phyloP scores from a whole-genome alignment of 2,329 filamentous ascomycete genomes.

The Fusarium circinatum region DNA sequence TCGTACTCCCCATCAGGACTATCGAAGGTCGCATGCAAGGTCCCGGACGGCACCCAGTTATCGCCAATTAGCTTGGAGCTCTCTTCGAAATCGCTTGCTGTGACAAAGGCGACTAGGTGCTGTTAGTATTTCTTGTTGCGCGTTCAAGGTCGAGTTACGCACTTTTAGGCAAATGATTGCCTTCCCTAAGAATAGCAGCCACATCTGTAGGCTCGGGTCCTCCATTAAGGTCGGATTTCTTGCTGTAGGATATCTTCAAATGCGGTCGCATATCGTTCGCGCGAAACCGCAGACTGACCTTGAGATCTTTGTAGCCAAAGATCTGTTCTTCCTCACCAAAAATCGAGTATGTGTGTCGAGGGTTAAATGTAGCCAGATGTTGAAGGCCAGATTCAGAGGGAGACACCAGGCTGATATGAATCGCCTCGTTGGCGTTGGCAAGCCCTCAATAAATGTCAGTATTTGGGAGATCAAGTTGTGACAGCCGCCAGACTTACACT shows the following conservation, averaged over 20 bases:
- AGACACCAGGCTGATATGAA: slow-evolving; percentile 69
- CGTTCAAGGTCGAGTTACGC: slow-evolving; percentile 45
- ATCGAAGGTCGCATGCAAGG: slow-evolving; percentile 72
- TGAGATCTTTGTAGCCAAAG: slow-evolving; percentile 86
- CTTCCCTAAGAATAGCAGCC: slow-evolving; percentile 69
- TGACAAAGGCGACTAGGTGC: slow-evolving; percentile 71
- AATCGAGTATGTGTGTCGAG: slow-evolving; percentile 88
- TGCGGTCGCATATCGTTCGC: slow-evolving; percentile 81
- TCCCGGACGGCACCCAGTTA: slow-evolving; percentile 78
- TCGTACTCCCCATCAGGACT: slow-evolving; percentile 75
- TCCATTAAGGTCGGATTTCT: slow-evolving; percentile 75
- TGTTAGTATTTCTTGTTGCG: slow-evolving; percentile 16
- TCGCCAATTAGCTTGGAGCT: slow-evolving; percentile 59
- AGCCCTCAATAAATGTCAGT: slow-evolving; percentile 60
- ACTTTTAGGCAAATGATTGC: slow-evolving; percentile 75
- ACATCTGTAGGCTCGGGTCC: slow-evolving; percentile 78
- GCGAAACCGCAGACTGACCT: slow-evolving; percentile 76
- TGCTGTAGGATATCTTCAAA: slow-evolving; percentile 74
- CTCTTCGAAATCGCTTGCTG: slow-evolving; percentile 68
- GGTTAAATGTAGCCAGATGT: slow-evolving; percentile 77
- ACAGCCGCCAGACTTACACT: slow-evolving; percentile 45
- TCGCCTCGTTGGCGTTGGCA: slow-evolving; percentile 68
- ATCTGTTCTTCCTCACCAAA: slow-evolving; percentile 94
- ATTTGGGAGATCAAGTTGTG: slow-evolving; percentile 1
- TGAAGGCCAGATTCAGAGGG: slow-evolving; percentile 61